A percentile compares a stretch with the other conserved stretches of the same genome.
These are phyloP conservation scores for Tolypocladium inflatum DNA, from an alignment of 2,329 filamentous ascomycete species.

Conservation along the genomic window DNA sequence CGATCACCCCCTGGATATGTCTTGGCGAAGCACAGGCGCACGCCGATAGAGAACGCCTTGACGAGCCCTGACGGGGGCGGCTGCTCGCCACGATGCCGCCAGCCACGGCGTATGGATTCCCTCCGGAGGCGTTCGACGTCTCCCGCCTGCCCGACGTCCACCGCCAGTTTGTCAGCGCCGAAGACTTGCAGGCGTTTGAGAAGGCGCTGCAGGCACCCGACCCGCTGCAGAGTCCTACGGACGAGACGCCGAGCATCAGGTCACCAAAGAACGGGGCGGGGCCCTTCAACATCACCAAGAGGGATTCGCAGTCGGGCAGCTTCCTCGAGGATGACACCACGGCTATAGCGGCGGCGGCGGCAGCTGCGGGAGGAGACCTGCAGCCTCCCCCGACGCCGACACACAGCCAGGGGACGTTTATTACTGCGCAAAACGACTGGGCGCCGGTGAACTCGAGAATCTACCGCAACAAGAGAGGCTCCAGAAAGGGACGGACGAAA, in stretches of 20 bases:
- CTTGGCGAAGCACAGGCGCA: not conserved
- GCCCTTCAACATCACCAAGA: conserved; percentile 33
- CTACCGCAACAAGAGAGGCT: conserved; percentile 26
- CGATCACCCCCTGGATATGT: not conserved
- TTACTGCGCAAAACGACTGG: conserved; percentile 94
- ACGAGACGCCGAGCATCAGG: conserved; percentile 33
- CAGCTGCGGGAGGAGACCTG: conserved; percentile 27
- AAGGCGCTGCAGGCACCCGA: conserved; percentile 77
- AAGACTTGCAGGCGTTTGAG: conserved; percentile 70
- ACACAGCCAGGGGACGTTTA: conserved; percentile 45
- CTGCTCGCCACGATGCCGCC: conserved; percentile 10
- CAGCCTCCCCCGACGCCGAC: conserved; percentile 10
- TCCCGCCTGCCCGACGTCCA: conserved; percentile 68
- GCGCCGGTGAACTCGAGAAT: conserved; percentile 73
- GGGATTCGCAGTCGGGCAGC: conserved; percentile 23
- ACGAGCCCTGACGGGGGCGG: not conserved
- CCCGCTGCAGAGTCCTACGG: conserved; percentile 52
- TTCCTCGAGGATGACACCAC: conserved; percentile 21
- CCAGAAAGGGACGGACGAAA: conserved; percentile 20
- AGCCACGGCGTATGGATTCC: conserved; percentile 43
- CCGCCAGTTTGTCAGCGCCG: conserved; percentile 63
- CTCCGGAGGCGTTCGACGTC: conserved; percentile 56
- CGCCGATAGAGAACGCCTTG: not conserved
- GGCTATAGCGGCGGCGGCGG: conserved; percentile 27
- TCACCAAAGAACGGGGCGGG: conserved; percentile 28